phyloP scores from a whole-genome alignment of 257 asterid genomes.

The Linaria vulgaris region DNA sequence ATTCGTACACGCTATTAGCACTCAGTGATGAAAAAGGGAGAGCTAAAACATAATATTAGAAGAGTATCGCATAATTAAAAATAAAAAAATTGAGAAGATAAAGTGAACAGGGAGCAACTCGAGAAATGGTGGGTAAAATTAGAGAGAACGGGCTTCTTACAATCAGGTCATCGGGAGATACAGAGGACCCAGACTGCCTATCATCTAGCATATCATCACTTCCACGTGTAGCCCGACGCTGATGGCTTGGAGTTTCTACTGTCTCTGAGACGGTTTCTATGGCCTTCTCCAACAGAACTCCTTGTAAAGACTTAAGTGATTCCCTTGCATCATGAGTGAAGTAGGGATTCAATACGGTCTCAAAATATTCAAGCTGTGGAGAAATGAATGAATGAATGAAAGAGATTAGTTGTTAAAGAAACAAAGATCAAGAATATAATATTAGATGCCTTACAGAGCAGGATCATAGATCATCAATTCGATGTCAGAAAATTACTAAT shows the following conservation, averaged over 20 bases:
- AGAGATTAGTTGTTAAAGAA: constrained; percentile 18
- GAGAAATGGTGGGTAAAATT: neutral
- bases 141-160: constrained; percentile 45
- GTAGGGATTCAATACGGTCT: constrained; percentile 92
- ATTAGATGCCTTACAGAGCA: no score
- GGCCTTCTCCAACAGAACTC: constrained; percentile 81
- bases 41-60: neutral
- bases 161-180: constrained; percentile 95
- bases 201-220: constrained; percentile 85
- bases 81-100: neutral
- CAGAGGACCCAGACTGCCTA: constrained; percentile 63
- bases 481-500: neutral
- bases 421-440: neutral
- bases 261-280: constrained; percentile 74
- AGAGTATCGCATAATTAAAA: constrained; percentile 4
- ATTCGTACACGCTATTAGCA: no score
- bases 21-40: no score
- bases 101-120: neutral
- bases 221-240: constrained; percentile 92
- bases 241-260: constrained; percentile 82
- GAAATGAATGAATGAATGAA: constrained; percentile 25
- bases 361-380: constrained; percentile 95
- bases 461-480: constrained; percentile 8
- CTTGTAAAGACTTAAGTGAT: constrained; percentile 88
- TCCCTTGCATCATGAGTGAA: constrained; percentile 94